Percentiles rank a stretch among this genome's conserved stretches.
Conservation (phyloP, 305 asterid species). For the Monarda citriodora region DNA sequence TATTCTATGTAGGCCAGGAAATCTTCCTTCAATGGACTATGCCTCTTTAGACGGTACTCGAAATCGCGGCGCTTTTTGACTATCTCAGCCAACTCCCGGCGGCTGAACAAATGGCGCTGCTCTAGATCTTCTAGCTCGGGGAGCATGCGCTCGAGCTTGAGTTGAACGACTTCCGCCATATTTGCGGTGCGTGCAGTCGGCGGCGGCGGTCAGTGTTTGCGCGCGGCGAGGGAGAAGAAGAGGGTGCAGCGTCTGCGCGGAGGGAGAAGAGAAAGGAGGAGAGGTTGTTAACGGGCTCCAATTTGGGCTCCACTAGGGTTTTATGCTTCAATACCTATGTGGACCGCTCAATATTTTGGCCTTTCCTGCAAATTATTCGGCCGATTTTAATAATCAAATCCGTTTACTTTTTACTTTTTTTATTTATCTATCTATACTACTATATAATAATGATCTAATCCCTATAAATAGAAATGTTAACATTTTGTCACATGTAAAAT, state of each 20-base stretch:
- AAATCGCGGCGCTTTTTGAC: constrained; percentile 92
- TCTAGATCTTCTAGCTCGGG: constrained; percentile 86
- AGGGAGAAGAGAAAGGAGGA: constrained; percentile 11
- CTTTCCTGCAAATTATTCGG: background rate
- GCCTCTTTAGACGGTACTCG: constrained; percentile 94
- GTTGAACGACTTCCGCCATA: constrained; percentile 97
- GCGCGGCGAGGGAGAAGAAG: constrained; percentile 10
- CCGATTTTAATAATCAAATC: too few relatives aligned
- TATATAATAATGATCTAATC: too few relatives aligned
- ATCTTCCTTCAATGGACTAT: constrained; percentile 80
- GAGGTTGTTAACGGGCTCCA: constrained; percentile 15
- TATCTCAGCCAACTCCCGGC: constrained; percentile 75
- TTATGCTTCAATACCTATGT: background rate
- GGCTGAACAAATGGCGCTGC: constrained; percentile 70
- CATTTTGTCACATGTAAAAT: too few relatives aligned
- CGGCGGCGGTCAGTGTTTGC: background rate
- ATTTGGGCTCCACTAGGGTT: constrained; percentile 6
- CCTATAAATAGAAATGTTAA: too few relatives aligned
- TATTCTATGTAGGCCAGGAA: constrained; percentile 74
- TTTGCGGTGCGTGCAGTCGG: background rate
- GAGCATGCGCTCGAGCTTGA: constrained; percentile 92
- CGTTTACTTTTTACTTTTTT: too few relatives aligned
- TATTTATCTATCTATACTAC: too few relatives aligned
- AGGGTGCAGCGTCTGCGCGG: background rate
- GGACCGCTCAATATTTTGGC: background rate